phyloP scores from a whole-genome alignment of 2,329 filamentous ascomycete species.

The Sporothrix phasma region DNA sequence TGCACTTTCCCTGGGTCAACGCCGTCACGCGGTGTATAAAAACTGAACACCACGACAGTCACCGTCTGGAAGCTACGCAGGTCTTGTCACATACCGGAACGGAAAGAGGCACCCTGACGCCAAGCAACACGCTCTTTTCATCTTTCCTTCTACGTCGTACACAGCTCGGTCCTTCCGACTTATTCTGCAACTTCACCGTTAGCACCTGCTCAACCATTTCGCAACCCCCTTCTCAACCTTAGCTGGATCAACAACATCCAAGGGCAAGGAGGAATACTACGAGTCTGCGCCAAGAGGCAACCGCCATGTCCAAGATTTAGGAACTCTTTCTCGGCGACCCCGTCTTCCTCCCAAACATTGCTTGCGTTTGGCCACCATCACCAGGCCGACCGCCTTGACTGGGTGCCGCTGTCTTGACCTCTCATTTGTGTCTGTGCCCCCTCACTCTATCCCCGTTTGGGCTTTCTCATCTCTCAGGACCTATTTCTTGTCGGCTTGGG shows the following conservation, averaged over 20 bases:
- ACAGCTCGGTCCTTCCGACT: neutral
- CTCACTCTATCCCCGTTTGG: no score
- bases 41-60: neutral
- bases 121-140: neutral
- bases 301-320: slow-evolving; percentile 23
- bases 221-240: neutral
- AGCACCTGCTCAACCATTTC: neutral
- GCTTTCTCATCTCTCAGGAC: neutral
- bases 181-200: neutral
- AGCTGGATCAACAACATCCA: neutral
- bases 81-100: neutral
- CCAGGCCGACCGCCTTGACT: slow-evolving; percentile 16
- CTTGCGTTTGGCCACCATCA: neutral
- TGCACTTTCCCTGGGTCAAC: neutral
- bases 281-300: slow-evolving; percentile 17
- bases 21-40: neutral
- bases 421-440: neutral
- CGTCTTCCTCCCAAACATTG: slow-evolving; percentile 9
- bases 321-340: slow-evolving; percentile 20
- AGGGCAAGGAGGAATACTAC: neutral
- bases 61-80: neutral
- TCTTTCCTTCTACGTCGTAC: neutral
- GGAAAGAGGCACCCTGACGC: neutral
- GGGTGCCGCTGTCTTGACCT: neutral
- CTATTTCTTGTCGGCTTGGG: neutral